A percentile compares a stretch with the other conserved stretches of the same genome.
These are phyloP conservation scores for Suillus alpinus DNA, from an alignment of 768 basidiomycete genomes.

Conservation along the genomic window DNA sequence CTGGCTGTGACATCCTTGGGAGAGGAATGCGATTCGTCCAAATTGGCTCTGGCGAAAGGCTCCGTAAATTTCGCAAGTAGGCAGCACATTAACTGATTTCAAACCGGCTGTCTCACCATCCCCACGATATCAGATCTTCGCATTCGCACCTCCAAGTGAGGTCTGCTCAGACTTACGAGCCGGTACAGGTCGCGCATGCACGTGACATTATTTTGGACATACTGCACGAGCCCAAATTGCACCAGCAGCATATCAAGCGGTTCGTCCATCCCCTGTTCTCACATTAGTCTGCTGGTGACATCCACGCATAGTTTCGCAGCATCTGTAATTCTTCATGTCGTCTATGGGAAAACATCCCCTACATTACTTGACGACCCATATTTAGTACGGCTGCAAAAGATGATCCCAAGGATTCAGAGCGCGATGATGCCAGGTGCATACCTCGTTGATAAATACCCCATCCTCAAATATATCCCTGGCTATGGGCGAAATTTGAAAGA, in stretches of 20 bases:
- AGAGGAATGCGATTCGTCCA: constrained; percentile 58
- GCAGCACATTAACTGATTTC: neutral
- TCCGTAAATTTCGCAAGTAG: constrained; percentile 56
- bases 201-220: constrained; percentile 20
- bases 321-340: constrained; percentile 24
- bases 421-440: constrained; percentile 32
- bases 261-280: constrained; percentile 38
- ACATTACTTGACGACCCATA: constrained; percentile 17
- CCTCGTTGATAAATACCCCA: constrained; percentile 33
- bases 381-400: constrained; percentile 26
- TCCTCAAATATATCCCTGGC: constrained; percentile 52
- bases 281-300: neutral
- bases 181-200: constrained; percentile 41
- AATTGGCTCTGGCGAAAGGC: constrained; percentile 50
- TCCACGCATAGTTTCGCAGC: constrained; percentile 21
- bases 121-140: constrained; percentile 38
- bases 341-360: constrained; percentile 26
- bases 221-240: constrained; percentile 20
- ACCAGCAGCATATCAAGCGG: constrained; percentile 24
- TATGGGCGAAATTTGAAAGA: constrained; percentile 53
- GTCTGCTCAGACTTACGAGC: constrained; percentile 42
- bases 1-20: constrained; percentile 54
- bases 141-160: constrained; percentile 54
- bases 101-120: neutral
- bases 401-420: constrained; percentile 27